Evolutionary conservation across 495 filamentous ascomycete species (phyloP).

Genomic region (Neurospora tetrasperma): DNA sequence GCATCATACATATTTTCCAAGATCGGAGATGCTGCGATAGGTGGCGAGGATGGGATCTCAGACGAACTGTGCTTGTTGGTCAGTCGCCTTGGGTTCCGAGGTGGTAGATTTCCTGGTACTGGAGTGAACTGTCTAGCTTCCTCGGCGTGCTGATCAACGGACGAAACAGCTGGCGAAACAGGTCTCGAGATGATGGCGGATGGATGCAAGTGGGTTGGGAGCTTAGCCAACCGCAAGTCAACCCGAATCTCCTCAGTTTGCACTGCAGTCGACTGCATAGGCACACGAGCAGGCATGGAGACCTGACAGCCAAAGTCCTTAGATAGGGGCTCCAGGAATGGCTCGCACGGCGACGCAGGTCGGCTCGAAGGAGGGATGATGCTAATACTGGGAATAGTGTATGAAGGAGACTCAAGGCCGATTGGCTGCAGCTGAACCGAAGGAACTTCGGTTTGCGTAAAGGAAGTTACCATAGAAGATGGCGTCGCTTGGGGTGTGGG

Average conservation of each 20-base stretch:
- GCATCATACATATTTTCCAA: conserved; percentile 45
- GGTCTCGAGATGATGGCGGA: conserved; percentile 55
- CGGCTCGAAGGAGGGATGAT: conserved; percentile 46
- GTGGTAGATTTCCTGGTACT: conserved; percentile 39
- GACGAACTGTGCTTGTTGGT: conserved; percentile 33
- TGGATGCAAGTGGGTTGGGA: conserved; percentile 69
- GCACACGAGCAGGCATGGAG: conserved; percentile 26
- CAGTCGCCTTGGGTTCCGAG: conserved; percentile 42
- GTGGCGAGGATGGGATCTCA: conserved; percentile 39
- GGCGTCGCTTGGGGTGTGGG: conserved; percentile 15
- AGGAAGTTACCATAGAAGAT: conserved; percentile 32
- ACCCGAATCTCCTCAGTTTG: conserved; percentile 86
- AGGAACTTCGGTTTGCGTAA: conserved; percentile 62
- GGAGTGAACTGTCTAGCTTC: conserved; percentile 37
- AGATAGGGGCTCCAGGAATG: conserved; percentile 41
- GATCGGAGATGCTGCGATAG: conserved; percentile 15
- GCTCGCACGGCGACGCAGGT: conserved; percentile 44
- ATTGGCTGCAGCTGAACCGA: conserved; percentile 20
- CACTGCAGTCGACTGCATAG: conserved; percentile 57
- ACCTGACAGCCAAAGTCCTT: conserved; percentile 50
- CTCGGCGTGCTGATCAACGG: conserved; percentile 18
- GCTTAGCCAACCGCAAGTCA: conserved; percentile 59
- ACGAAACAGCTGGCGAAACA: conserved; percentile 30
- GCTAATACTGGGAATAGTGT: conserved; percentile 49
- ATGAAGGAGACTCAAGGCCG: conserved; percentile 23